phyloP scores from a whole-genome alignment of 305 asterid species.

The Striga hermonthica region DNA sequence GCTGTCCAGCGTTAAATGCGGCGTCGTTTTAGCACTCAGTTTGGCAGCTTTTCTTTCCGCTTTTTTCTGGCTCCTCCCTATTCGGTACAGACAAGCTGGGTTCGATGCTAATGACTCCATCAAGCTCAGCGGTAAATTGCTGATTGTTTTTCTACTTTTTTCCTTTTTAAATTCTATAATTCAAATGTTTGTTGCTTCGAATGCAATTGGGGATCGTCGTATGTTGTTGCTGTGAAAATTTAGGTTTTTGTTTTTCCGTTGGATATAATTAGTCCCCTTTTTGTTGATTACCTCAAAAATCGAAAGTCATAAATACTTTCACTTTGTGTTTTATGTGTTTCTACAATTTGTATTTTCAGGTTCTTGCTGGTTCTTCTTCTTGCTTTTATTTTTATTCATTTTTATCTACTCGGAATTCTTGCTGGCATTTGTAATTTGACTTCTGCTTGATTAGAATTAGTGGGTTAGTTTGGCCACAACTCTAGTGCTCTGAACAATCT shows the following conservation, averaged over 20 bases:
- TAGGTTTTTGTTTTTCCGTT: constrained; percentile 22
- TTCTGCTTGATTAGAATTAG: constrained; percentile 12
- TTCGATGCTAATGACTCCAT: constrained; percentile 58
- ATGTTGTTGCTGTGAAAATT: constrained; percentile 17
- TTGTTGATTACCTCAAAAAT: background rate
- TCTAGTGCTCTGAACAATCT: constrained; percentile 10
- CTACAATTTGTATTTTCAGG: background rate
- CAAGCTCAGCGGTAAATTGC: constrained; percentile 50
- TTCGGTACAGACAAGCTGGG: constrained; percentile 34
- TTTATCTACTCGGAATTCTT: background rate
- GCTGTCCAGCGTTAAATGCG: constrained; percentile 54
- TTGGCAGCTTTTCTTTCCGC: constrained; percentile 55
- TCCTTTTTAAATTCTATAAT: background rate
- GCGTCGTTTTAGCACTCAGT: constrained; percentile 45
- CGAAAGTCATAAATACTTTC: constrained; percentile 8
- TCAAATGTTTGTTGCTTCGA: background rate
- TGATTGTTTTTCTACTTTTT: background rate
- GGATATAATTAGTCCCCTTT: constrained; percentile 1
- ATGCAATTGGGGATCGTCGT: constrained; percentile 1
- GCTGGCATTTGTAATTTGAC: background rate
- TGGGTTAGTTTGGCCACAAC: constrained; percentile 1
- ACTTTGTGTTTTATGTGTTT: background rate
- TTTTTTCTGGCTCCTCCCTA: constrained; percentile 52
- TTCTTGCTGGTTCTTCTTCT: background rate
- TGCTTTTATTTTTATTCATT: no score